Evolutionary conservation across 257 asterid species (phyloP).

Genomic region (Cordia subcordata): DNA sequence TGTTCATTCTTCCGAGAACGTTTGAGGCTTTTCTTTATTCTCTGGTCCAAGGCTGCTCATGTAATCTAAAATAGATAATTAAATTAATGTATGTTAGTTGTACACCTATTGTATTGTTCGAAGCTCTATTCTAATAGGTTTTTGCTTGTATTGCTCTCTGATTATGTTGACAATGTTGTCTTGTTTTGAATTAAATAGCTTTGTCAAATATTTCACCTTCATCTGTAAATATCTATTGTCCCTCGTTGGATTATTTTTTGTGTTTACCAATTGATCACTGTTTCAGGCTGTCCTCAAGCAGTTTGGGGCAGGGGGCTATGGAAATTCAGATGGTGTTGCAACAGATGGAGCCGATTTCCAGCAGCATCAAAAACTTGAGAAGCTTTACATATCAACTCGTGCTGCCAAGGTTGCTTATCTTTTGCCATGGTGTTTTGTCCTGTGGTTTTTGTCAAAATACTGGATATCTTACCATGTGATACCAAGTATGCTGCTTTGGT

Average conservation of each 20-base stretch:
- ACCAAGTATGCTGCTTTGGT: no score
- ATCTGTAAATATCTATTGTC: neutral
- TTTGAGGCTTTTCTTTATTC: no score
- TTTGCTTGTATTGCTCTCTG: no score
- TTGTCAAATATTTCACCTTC: neutral
- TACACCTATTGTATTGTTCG: no score
- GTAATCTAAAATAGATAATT: no score
- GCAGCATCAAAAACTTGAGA: conserved; percentile 98
- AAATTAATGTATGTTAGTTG: no score
- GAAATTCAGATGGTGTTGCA: conserved; percentile 65
- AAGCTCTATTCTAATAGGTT: no score
- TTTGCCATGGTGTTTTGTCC: neutral
- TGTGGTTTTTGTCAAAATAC: neutral
- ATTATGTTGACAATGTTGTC: no score
- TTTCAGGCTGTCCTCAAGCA: conserved; percentile 95
- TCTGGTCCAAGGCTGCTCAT: no score
- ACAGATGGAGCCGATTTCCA: conserved; percentile 80
- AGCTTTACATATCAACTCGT: conserved; percentile 93
- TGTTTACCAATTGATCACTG: neutral
- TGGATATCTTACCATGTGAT: no score
- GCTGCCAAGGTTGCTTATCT: conserved; percentile 73
- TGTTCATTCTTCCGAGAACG: no score
- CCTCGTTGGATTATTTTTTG: neutral
- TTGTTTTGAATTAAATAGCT: no score
- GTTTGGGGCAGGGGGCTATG: conserved; percentile 77